Evolutionary conservation across 177 flowering plant species (phyloP), one percentile per base, ranked within the genome.

Genomic region (Telopea speciosissima): DNA sequence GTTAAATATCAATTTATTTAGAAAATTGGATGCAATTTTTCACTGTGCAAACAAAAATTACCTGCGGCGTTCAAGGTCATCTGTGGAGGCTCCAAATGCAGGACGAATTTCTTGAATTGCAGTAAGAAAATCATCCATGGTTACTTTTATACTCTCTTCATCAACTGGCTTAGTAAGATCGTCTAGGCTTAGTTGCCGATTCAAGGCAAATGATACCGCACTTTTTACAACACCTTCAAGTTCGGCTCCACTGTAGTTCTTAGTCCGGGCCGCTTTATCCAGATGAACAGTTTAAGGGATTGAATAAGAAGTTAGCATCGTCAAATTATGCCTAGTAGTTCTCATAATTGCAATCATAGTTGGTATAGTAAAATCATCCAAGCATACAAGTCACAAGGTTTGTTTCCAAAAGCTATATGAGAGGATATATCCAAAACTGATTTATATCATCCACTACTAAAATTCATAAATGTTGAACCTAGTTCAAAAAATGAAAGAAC

Each of bases 141-240:
- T 92, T 44, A 95, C 93, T 77, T 90, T 95, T 42, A 93, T 93
- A 71, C 81, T 93, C 73, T 93, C 98, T 78, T 95, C 98, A 73
- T 95, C 97, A 63, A 91, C 87, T 52, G 89, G 87, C 80, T 93
- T 92, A 23, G 97, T 93, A 68, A 93, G 96, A 78, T 93, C 96
- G 71, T 93, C 98, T 70, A 95, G 61, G 77, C 86, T 90, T 58
- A 93, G 73, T 76, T 93, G 96, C 69, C 97, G 79, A 75, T 93
- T 91, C 78, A 93, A 78, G 69, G 99, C 98, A 87, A 66, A 91
- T 63, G 98, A 95, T 28, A 90, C 97, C n/a, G 99, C 98, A 89
- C 98, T 95, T 86, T 89, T 93, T 10, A 90, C 97, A 71, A 93
- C 96, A 78, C 99, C 98, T 85, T 93, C 98, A 79, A 95, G 94